Percentiles rank a stretch among this genome's conserved stretches.
These are phyloP conservation scores for Suillus fuscotomentosus DNA, from an alignment of 768 basidiomycete species.

Conservation along the genomic window DNA sequence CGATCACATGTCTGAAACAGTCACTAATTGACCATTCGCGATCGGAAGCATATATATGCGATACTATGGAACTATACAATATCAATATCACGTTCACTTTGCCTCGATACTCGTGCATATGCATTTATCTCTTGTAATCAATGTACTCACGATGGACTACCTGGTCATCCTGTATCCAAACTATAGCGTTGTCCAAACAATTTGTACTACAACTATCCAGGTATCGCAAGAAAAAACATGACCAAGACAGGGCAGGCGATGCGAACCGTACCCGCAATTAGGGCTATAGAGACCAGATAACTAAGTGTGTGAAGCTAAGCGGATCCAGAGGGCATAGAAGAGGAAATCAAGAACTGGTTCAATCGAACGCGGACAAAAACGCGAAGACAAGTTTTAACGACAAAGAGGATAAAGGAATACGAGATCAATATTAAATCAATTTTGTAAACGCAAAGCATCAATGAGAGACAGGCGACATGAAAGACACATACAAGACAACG, in stretches of 20 bases:
- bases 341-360: slow-evolving; percentile 6
- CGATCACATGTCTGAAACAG: background rate
- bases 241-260: slow-evolving; percentile 21
- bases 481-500: slow-evolving; percentile 2
- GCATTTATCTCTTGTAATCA: background rate
- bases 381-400: slow-evolving; percentile 5
- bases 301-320: slow-evolving; percentile 23
- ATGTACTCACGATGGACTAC: slow-evolving; percentile 1
- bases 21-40: background rate
- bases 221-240: slow-evolving; percentile 33
- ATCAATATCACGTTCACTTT: background rate
- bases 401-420: slow-evolving; percentile 15
- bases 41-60: background rate
- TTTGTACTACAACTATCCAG: slow-evolving; percentile 37
- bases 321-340: slow-evolving; percentile 14
- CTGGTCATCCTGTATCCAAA: slow-evolving; percentile 3
- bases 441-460: slow-evolving; percentile 5
- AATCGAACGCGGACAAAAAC: slow-evolving; percentile 2
- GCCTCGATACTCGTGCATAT: background rate
- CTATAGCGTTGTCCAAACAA: slow-evolving; percentile 24
- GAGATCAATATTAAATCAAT: slow-evolving; percentile 5
- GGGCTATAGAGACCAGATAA: slow-evolving; percentile 9
- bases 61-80: background rate
- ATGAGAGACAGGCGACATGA: background rate
- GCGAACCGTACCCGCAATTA: slow-evolving; percentile 24